Percentiles rank a stretch among this genome's conserved stretches.
Evolutionary conservation across 2,329 filamentous ascomycete species (phyloP).

Genomic region (Aspergillus jensenii): DNA sequence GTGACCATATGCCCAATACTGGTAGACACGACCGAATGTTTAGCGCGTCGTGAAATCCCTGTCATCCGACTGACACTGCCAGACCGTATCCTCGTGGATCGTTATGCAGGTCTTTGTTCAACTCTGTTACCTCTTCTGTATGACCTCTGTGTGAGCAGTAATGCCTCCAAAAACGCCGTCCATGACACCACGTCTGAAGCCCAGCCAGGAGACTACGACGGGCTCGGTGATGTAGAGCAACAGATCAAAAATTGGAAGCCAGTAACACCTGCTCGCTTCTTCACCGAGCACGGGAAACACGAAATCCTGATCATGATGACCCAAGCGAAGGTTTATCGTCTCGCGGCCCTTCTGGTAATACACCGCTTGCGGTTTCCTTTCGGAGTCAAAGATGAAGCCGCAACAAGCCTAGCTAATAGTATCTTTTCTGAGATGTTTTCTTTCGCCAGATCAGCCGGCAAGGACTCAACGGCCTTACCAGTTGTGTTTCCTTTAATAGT

Average conservation of each 20-base stretch:
- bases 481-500: no score
- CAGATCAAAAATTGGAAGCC: background rate
- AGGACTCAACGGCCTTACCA: no score
- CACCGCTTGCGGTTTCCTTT: background rate
- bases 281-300: background rate
- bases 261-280: background rate
- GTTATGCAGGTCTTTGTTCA: background rate
- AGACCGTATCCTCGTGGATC: background rate
- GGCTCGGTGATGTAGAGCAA: background rate
- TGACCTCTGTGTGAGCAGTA: background rate
- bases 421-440: no score
- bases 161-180: background rate
- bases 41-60: background rate
- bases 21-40: background rate
- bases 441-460: no score
- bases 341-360: background rate
- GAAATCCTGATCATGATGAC: background rate
- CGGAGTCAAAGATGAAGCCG: background rate
- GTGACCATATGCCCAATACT: background rate
- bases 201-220: no score
- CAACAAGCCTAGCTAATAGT: background rate
- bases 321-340: background rate
- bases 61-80: background rate
- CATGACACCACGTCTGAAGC: background rate
- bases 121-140: background rate